Percentiles rank a stretch among this genome's conserved stretches.
Conservation (phyloP, 2,329 filamentous ascomycete species). For the Trichoderma lentiforme region DNA sequence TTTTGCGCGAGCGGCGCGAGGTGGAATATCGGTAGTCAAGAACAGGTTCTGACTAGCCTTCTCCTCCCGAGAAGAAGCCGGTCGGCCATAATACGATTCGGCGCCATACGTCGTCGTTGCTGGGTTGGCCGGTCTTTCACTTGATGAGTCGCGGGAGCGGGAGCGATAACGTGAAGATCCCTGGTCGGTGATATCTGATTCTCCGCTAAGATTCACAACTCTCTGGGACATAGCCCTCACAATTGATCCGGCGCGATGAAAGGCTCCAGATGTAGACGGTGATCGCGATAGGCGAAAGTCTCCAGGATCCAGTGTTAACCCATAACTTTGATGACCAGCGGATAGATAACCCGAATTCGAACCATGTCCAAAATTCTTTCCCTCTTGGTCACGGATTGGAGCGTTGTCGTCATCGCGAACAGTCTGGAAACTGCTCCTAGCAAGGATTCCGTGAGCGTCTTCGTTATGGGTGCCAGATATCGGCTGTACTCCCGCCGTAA, state of each 20-base stretch:
- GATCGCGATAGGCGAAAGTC: conserved; percentile 58
- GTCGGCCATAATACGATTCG: conserved; percentile 51
- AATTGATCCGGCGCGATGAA: conserved; percentile 70
- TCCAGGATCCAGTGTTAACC: conserved; percentile 52
- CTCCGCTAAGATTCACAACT: conserved; percentile 95
- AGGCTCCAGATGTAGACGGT: conserved; percentile 59
- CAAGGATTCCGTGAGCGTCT: conserved; percentile 38
- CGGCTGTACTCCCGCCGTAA: conserved; percentile 54
- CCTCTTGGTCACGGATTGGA: conserved; percentile 49
- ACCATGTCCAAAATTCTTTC: conserved; percentile 49
- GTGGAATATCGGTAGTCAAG: conserved; percentile 16
- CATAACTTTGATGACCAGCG: conserved; percentile 51
- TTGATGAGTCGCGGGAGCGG: conserved; percentile 47
- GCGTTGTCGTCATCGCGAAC: conserved; percentile 55
- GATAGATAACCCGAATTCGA: conserved; percentile 57
- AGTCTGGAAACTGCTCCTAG: conserved; percentile 56
- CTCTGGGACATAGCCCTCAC: conserved; percentile 89
- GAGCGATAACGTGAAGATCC: conserved; percentile 60
- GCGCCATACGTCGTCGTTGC: conserved; percentile 40
- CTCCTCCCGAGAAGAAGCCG: conserved; percentile 43
- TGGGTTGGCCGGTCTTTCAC: conserved; percentile 26
- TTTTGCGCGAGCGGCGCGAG: conserved; percentile 19
- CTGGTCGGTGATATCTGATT: conserved; percentile 77
- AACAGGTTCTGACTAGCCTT: conserved; percentile 35
- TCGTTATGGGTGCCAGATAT: conserved; percentile 50